Evolutionary conservation across 495 filamentous ascomycete genomes (phyloP).

Genomic region (Penicillium egyptiacum): DNA sequence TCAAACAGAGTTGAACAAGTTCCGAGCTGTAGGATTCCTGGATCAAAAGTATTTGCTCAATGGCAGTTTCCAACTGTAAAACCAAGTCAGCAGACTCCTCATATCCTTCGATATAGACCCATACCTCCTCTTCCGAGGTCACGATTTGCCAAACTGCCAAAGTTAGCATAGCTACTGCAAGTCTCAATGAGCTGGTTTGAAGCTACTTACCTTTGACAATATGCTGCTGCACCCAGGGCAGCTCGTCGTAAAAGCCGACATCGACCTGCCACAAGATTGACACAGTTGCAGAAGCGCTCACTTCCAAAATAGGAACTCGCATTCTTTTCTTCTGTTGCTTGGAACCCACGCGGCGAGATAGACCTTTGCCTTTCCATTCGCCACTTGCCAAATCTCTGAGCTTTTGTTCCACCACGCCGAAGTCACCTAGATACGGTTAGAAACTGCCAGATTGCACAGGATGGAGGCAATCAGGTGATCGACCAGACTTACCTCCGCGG

Average conservation of each 20-base stretch:
- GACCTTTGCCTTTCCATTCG: slow-evolving; percentile 20
- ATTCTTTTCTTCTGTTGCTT: slow-evolving; percentile 15
- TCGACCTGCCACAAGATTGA: slow-evolving; percentile 43
- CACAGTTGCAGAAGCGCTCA: slow-evolving; percentile 4
- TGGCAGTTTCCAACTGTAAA: slow-evolving; percentile 9
- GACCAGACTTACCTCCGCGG: background rate
- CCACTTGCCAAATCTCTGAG: slow-evolving; percentile 35
- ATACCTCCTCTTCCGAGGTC: slow-evolving; percentile 12
- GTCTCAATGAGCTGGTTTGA: background rate
- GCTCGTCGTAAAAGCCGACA: slow-evolving; percentile 28
- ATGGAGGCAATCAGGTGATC: background rate
- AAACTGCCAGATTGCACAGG: background rate
- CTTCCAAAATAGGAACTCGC: slow-evolving; percentile 17
- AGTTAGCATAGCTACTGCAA: background rate
- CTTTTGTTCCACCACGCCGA: slow-evolving; percentile 18
- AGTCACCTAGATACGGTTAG: slow-evolving; percentile 10
- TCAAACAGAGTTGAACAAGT: slow-evolving; percentile 14
- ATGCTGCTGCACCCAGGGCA: slow-evolving; percentile 23
- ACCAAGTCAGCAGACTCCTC: background rate
- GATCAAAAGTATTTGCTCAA: slow-evolving; percentile 15
- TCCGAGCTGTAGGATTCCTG: slow-evolving; percentile 20
- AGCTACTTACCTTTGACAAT: slow-evolving; percentile 21
- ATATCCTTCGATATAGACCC: background rate
- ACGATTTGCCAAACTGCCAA: slow-evolving; percentile 17
- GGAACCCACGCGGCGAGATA: slow-evolving; percentile 6